phyloP scores from a whole-genome alignment of 768 basidiomycete species.

The Hysterangium stoloniferum region DNA sequence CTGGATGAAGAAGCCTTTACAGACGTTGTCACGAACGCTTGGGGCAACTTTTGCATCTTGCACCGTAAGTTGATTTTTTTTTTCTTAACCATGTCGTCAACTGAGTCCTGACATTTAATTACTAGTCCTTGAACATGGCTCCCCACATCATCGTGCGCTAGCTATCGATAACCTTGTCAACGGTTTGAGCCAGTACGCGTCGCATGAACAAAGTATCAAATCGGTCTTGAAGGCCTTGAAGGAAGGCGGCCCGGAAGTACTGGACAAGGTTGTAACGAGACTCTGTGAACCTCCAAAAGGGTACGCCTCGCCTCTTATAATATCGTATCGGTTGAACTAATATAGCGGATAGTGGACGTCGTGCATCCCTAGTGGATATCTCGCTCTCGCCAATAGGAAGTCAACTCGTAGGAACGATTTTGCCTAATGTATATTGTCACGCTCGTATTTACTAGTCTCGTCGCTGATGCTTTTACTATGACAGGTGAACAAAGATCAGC shows the following conservation, averaged over 20 bases:
- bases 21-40: slow-evolving; percentile 79
- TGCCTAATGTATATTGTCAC: slow-evolving; percentile 55
- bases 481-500: slow-evolving; percentile 82
- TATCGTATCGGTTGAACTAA: background rate
- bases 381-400: slow-evolving; percentile 79
- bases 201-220: slow-evolving; percentile 82
- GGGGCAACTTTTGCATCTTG: slow-evolving; percentile 84
- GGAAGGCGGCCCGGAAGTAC: slow-evolving; percentile 70
- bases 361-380: slow-evolving; percentile 82
- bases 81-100: background rate
- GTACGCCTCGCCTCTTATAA: slow-evolving; percentile 29
- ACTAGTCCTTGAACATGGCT: slow-evolving; percentile 79
- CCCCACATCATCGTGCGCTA: slow-evolving; percentile 62
- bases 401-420: slow-evolving; percentile 74
- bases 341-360: slow-evolving; percentile 40
- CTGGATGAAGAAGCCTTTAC: slow-evolving; percentile 58
- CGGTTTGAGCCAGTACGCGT: slow-evolving; percentile 73
- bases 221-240: slow-evolving; percentile 82
- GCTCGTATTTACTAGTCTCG: no score
- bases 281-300: slow-evolving; percentile 85
- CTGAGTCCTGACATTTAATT: background rate
- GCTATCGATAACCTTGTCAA: slow-evolving; percentile 70
- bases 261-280: slow-evolving; percentile 65
- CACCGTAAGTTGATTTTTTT: slow-evolving; percentile 49
- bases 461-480: slow-evolving; percentile 12